Percentiles rank a stretch among this genome's conserved stretches.
These are phyloP conservation scores for Metschnikowia peoriensis DNA, from an alignment of 805 yeast genomes.

Conservation along the genomic window DNA sequence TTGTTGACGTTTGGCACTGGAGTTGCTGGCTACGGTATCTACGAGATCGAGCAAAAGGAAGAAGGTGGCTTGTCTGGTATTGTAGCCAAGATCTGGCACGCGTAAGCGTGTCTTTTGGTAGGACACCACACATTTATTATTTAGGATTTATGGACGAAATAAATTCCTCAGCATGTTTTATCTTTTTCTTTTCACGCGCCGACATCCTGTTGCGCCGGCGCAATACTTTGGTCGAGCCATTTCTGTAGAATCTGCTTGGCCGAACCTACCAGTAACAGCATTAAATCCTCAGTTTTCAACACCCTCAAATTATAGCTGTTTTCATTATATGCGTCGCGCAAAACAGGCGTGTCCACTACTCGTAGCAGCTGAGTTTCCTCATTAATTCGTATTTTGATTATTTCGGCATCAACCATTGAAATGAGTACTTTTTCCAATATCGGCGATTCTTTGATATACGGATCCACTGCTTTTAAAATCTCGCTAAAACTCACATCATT, in stretches of 20 bases:
- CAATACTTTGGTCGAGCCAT: constrained; percentile 23
- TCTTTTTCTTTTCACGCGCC: not conserved
- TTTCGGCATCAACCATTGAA: constrained; percentile 24
- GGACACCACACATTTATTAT: not conserved
- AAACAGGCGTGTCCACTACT: constrained; percentile 18
- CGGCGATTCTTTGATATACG: not conserved
- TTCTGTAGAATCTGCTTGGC: constrained; percentile 19
- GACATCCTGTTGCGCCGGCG: constrained; percentile 4
- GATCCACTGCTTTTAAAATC: constrained; percentile 12
- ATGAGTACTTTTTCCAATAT: constrained; percentile 24
- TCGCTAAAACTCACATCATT: constrained; percentile 15
- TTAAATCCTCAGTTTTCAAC: constrained; percentile 25
- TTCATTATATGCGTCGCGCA: constrained; percentile 35
- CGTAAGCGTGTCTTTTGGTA: not conserved
- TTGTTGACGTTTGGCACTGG: constrained; percentile 62
- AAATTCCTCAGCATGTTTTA: constrained; percentile 2
- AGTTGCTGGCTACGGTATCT: constrained; percentile 68
- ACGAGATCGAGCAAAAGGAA: constrained; percentile 62
- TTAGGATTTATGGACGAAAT: not conserved
- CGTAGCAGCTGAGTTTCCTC: constrained; percentile 19
- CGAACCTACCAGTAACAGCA: constrained; percentile 16
- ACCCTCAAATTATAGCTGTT: constrained; percentile 21
- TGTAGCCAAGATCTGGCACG: constrained; percentile 26
- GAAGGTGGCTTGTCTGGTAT: constrained; percentile 59
- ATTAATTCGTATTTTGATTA: constrained; percentile 29